Conservation (phyloP, 2,329 filamentous ascomycete genomes). For the Sporothrix humicola region DNA sequence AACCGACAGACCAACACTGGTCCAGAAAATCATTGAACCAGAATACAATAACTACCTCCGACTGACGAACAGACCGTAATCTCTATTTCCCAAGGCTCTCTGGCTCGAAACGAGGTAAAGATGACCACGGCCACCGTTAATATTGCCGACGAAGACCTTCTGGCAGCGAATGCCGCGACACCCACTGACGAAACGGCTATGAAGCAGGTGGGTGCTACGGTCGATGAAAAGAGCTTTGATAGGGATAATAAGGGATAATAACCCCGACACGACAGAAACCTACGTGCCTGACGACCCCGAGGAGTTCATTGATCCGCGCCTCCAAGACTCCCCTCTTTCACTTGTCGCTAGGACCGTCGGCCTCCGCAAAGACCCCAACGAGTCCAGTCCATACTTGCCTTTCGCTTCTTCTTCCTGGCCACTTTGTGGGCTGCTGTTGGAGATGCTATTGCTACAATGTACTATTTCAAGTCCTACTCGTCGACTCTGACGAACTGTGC, state of each 20-base stretch:
- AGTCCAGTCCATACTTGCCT: slow-evolving; percentile 43
- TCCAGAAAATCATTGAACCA: no score
- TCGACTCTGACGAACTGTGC: slow-evolving; percentile 41
- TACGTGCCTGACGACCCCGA: slow-evolving; percentile 42
- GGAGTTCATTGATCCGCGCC: slow-evolving; percentile 43
- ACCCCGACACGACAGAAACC: neutral
- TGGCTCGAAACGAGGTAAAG: neutral
- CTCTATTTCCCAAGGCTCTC: no score
- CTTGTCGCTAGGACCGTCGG: slow-evolving; percentile 45
- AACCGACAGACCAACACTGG: no score
- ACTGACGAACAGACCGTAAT: no score
- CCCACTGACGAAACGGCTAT: neutral
- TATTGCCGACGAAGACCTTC: neutral
- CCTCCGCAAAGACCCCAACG: slow-evolving; percentile 44
- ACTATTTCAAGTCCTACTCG: slow-evolving; percentile 46
- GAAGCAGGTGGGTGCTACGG: neutral
- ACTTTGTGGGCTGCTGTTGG: slow-evolving; percentile 45
- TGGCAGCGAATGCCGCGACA: neutral
- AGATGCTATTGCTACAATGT: slow-evolving; percentile 43
- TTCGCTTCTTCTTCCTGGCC: slow-evolving; percentile 43
- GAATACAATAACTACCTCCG: no score
- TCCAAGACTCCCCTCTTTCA: slow-evolving; percentile 44
- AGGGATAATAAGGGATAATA: neutral
- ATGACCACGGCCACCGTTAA: neutral
- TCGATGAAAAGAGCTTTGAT: neutral